A percentile compares a stretch with the other conserved stretches of the same genome.
Evolutionary conservation across 257 asterid species (phyloP).

Genomic region (Solanum stenotomum): DNA sequence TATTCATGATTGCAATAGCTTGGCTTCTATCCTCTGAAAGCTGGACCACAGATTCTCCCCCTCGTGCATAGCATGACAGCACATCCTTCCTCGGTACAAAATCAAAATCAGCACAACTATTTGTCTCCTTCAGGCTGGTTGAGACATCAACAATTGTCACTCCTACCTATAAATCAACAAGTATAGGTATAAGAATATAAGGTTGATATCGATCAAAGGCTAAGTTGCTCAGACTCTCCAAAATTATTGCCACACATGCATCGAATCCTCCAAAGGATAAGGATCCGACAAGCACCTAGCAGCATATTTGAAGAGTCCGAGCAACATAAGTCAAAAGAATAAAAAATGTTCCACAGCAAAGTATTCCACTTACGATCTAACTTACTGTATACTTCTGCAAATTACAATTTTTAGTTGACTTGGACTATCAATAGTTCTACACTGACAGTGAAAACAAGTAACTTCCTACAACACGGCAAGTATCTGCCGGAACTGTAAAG

Average conservation of each 20-base stretch:
- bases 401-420: not conserved
- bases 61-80: conserved; percentile 38
- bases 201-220: not conserved
- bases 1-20: conserved; percentile 59
- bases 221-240: not conserved
- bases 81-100: conserved; percentile 62
- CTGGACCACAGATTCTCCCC: conserved; percentile 11
- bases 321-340: not conserved
- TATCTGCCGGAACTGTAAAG: not conserved
- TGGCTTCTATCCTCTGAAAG: conserved; percentile 79
- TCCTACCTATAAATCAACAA: conserved; percentile 34
- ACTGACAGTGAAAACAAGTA: not conserved
- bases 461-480: not conserved
- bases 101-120: conserved; percentile 46
- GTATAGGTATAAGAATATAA: not conserved
- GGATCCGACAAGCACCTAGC: not conserved
- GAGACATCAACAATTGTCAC: conserved; percentile 85
- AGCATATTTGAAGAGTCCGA: not conserved
- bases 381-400: not conserved
- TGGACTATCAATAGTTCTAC: not conserved
- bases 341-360: not conserved
- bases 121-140: conserved; percentile 25
- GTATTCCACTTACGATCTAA: not conserved
- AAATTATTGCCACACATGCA: not conserved
- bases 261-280: not conserved